Conservation (phyloP, 257 asterid genomes). For the Nicotiana otophora region DNA sequence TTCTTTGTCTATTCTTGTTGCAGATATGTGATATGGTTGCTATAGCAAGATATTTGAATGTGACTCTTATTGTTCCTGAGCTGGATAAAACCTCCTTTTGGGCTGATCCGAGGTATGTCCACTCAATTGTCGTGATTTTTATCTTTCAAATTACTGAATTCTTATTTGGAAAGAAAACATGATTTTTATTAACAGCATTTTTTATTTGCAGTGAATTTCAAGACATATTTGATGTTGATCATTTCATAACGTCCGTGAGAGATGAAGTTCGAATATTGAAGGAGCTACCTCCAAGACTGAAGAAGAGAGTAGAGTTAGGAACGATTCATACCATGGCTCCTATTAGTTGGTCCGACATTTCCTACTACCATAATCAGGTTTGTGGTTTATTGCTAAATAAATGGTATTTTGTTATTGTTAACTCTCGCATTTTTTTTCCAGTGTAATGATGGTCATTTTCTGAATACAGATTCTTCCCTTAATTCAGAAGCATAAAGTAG, state of each 20-base stretch:
- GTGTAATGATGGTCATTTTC: conserved; percentile 4
- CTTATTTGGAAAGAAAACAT: background rate
- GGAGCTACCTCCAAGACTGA: conserved; percentile 57
- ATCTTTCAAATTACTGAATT: background rate
- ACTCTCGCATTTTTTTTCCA: background rate
- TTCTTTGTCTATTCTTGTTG: conserved; percentile 2
- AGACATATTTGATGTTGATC: conserved; percentile 64
- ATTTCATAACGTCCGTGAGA: conserved; percentile 57
- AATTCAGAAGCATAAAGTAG: conserved; percentile 27
- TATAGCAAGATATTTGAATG: conserved; percentile 52
- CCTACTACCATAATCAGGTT: conserved; percentile 63
- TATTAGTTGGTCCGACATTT: conserved; percentile 66
- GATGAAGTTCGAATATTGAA: conserved; percentile 61
- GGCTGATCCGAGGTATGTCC: conserved; percentile 61
- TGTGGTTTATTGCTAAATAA: conserved; percentile 2
- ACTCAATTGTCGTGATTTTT: background rate
- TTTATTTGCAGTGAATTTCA: conserved; percentile 49
- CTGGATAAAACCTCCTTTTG: conserved; percentile 72
- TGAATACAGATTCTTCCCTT: conserved; percentile 32
- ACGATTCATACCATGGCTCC: conserved; percentile 49
- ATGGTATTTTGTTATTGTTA: background rate
- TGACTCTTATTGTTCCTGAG: conserved; percentile 64
- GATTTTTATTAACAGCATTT: background rate
- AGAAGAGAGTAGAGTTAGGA: conserved; percentile 48
- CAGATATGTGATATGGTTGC: conserved; percentile 83